Evolutionary conservation across 805 yeast species (phyloP).

Genomic region (Yarrowia deformans): DNA sequence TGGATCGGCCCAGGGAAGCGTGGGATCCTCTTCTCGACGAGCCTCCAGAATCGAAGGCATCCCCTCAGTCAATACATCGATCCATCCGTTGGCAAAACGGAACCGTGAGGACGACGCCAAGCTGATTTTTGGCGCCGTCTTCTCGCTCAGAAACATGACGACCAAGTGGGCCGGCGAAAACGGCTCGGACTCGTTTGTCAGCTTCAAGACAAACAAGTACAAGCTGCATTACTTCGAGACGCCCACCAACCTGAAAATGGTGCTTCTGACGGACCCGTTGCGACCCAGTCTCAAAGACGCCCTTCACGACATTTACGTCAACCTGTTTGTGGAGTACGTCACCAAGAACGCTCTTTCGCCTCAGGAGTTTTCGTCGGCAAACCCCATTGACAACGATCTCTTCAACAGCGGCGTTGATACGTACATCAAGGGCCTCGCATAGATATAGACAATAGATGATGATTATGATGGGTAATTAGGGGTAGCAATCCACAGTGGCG

Average conservation of each 20-base stretch:
- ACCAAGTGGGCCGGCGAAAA: constrained; percentile 57
- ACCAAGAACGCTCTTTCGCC: constrained; percentile 68
- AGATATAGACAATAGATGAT: background rate
- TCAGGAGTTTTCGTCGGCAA: constrained; percentile 63
- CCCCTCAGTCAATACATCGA: constrained; percentile 19
- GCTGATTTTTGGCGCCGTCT: constrained; percentile 83
- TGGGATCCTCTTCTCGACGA: constrained; percentile 12
- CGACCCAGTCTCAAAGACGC: constrained; percentile 63
- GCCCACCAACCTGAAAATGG: constrained; percentile 77
- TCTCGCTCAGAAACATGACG: constrained; percentile 78
- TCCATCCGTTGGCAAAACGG: constrained; percentile 16
- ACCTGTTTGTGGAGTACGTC: constrained; percentile 64
- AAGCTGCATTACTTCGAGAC: constrained; percentile 83
- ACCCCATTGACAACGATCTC: constrained; percentile 61
- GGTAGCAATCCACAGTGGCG: too few relatives aligned
- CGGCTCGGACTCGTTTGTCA: constrained; percentile 48
- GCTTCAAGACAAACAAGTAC: constrained; percentile 66
- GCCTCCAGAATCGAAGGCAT: constrained; percentile 29
- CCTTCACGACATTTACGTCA: constrained; percentile 65
- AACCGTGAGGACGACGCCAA: constrained; percentile 71
- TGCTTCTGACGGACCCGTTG: constrained; percentile 70
- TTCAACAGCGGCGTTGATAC: constrained; percentile 66
- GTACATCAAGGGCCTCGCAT: constrained; percentile 46
- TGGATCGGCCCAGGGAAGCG: constrained; percentile 15
- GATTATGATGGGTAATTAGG: background rate